Percentiles rank a stretch among this genome's conserved stretches.
phyloP scores from a whole-genome alignment of 805 yeast genomes.

The Myxozyma geophila region DNA sequence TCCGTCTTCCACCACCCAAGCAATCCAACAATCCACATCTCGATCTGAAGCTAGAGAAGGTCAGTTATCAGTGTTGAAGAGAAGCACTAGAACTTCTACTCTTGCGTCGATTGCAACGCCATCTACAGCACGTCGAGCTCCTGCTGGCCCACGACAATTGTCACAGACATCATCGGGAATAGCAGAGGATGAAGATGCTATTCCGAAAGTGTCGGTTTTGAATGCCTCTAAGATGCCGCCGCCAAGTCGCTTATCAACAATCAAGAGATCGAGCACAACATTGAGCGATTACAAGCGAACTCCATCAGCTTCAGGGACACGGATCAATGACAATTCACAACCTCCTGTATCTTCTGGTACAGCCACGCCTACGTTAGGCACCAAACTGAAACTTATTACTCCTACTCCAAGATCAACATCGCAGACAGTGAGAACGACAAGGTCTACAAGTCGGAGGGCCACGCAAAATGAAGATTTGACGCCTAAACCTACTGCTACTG shows the following conservation, averaged over 20 bases:
- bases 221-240: background rate
- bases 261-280: background rate
- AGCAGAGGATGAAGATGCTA: background rate
- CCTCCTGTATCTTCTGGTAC: background rate
- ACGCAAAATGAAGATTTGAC: background rate
- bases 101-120: background rate
- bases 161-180: background rate
- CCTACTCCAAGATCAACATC: no score
- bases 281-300: background rate
- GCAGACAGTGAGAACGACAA: no score
- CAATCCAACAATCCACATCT: background rate
- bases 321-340: background rate
- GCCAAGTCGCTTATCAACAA: background rate
- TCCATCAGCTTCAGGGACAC: background rate
- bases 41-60: background rate
- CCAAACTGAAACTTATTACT: no score
- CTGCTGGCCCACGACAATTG: constrained; percentile 1
- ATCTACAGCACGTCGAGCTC: background rate
- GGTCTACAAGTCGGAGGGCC: no score
- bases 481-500: background rate
- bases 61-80: background rate
- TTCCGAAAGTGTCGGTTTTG: constrained; percentile 9
- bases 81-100: background rate
- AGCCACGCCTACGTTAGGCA: no score
- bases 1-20: background rate